phyloP scores from a whole-genome alignment of 257 asterid species.

The Solanum etuberosum region DNA sequence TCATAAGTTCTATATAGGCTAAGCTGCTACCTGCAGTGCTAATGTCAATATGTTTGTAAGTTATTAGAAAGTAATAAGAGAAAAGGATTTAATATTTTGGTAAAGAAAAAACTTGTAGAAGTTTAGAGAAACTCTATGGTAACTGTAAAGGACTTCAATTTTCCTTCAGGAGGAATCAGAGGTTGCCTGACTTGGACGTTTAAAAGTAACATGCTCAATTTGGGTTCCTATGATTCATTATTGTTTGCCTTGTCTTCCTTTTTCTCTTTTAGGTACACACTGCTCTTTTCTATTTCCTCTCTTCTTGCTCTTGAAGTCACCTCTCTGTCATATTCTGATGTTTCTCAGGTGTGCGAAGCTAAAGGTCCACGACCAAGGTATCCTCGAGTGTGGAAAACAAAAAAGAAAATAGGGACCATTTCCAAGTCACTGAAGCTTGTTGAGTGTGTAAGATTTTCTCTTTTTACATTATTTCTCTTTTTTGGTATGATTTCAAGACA shows the following conservation, averaged over 20 bases:
- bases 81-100: neutral
- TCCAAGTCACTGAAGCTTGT: conserved; percentile 78
- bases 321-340: neutral
- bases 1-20: neutral
- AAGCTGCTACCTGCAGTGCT: neutral
- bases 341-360: conserved; percentile 66
- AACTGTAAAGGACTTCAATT: neutral
- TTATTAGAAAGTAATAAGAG: neutral
- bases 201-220: neutral
- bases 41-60: neutral
- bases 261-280: neutral
- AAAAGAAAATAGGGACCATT: conserved; percentile 65
- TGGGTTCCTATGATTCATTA: neutral
- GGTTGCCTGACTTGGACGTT: neutral
- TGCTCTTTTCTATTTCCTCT: neutral
- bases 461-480: neutral
- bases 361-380: conserved; percentile 94
- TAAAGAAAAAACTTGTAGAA: neutral
- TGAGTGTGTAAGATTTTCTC: conserved; percentile 57
- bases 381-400: conserved; percentile 88
- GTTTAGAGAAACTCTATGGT: neutral
- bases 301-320: neutral
- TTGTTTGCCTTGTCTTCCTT: neutral
- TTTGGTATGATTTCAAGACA: neutral
- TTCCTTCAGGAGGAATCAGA: neutral